Conservation (phyloP, 1,284 basidiomycete genomes). For the Hypsizygus ulmarius region DNA sequence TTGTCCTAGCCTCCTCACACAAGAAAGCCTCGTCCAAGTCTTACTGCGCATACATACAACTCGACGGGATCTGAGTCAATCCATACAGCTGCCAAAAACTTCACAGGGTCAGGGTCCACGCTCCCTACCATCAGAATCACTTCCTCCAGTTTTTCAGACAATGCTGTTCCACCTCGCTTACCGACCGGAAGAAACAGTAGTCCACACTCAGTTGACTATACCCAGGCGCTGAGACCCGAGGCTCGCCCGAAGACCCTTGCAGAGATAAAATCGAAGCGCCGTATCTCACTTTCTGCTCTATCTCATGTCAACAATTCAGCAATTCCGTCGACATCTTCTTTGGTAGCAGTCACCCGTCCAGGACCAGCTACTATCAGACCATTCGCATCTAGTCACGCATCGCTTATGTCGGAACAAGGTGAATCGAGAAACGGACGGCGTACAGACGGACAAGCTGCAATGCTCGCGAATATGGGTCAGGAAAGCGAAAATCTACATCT, state of each 20-base stretch:
- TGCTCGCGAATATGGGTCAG: not conserved
- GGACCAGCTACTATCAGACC: slow-evolving; percentile 10
- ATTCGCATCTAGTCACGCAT: slow-evolving; percentile 2
- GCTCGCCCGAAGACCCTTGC: slow-evolving; percentile 33
- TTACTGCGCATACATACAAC: slow-evolving; percentile 17
- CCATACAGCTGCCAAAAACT: not conserved
- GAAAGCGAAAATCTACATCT: not conserved
- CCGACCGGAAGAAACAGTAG: not conserved
- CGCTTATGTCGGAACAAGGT: slow-evolving; percentile 4
- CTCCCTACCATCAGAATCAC: slow-evolving; percentile 8
- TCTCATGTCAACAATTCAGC: slow-evolving; percentile 1
- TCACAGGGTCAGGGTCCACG: not conserved
- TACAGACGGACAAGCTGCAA: not conserved
- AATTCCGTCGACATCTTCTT: slow-evolving; percentile 11
- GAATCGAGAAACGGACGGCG: not conserved
- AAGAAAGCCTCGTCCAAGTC: slow-evolving; percentile 14
- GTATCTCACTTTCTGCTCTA: slow-evolving; percentile 32
- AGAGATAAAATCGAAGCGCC: slow-evolving; percentile 35
- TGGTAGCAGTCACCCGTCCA: slow-evolving; percentile 11
- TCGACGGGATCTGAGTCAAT: slow-evolving; percentile 4
- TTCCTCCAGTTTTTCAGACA: slow-evolving; percentile 10
- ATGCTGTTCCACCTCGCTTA: not conserved
- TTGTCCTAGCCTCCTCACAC: slow-evolving; percentile 2
- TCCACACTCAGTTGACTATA: not conserved
- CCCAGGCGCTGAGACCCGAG: slow-evolving; percentile 21